Evolutionary conservation across 352 stramenopile genomes (phyloP).

Genomic region (Phytopythium sindhum): DNA sequence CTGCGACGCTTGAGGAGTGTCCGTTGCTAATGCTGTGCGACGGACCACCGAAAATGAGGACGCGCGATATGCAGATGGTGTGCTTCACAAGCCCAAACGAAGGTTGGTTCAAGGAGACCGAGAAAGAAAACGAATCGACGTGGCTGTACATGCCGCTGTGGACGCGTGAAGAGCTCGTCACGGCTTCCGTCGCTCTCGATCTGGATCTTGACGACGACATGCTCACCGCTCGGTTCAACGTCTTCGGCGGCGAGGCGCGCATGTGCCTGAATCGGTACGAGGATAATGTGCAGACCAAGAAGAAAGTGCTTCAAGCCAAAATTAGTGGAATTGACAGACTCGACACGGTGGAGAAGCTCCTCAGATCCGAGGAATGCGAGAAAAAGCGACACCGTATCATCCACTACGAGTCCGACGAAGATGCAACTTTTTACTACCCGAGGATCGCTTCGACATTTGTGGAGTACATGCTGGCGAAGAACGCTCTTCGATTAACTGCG

Average conservation of each 20-base stretch:
- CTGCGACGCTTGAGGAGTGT: too few species aligned
- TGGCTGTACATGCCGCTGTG: background rate
- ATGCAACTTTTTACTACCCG: background rate
- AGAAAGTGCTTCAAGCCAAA: background rate
- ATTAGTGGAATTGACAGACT: background rate
- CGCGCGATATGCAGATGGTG: background rate
- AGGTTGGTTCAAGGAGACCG: background rate
- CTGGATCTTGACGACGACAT: background rate
- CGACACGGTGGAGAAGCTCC: background rate
- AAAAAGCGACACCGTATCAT: background rate
- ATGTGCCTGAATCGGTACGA: background rate
- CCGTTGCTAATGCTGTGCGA: background rate
- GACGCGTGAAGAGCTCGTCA: background rate
- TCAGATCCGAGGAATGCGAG: background rate
- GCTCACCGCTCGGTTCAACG: background rate
- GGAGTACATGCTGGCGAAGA: background rate
- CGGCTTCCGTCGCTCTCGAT: background rate
- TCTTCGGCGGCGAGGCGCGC: background rate
- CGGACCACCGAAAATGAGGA: background rate
- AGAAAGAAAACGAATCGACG: background rate
- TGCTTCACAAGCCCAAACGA: background rate
- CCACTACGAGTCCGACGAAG: background rate
- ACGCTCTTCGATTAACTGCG: background rate
- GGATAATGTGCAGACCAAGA: background rate
- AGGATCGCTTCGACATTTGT: background rate